Base-by-base conservation (phyloP, 169 alveolate genomes). In the Plasmodium blacklocki region DNA sequence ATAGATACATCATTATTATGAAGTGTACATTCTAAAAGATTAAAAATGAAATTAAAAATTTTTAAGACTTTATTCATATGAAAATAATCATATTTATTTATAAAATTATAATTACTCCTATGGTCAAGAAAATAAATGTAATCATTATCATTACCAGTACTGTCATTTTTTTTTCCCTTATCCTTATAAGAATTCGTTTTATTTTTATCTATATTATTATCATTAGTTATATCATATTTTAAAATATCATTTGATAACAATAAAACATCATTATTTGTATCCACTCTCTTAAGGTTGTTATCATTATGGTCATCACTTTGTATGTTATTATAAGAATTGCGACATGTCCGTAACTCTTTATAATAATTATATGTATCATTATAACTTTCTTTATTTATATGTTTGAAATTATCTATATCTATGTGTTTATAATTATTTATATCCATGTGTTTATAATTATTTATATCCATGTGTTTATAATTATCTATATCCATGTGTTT, bases 11-110 rank as follows among this genome's bases (percentile, higher is more conserved):
- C 74, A 26, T 21, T 68, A 50, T 32, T 71, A 18, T 49, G 21
- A 23, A 83, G 63, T 73, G 74, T 50, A 2, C 23, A 68, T 26
- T 83, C 91, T 63, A 83, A 52, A 2, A 67, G 54, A 15, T 83
- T 83, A 71, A 83, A 71, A 83, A 83, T 71, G 1, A 83, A 83
- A 19, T 83, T 67, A 29, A 83, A 83, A 2, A 83, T 49, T 58
- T 67, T 72, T 4, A 68, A 18, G 49, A 68, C 47, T 58, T 83
- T 83, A n/a, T 62, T 43, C 50, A 70, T 71, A 47, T 59, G 43
- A n/a, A 54, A 68, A 11, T 71, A 43, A n/a, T 83, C 91, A 15
- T 56, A 19, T 9, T 26, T 58, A 12, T 49, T 50, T 39, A 67
- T 15, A n/a, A 70, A 63, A 29, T 59, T 29, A 15, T 52, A 50